These are phyloP conservation scores for Dryadomyces quercivorus DNA, from an alignment of 2,329 filamentous ascomycete species.

Conservation along the genomic window DNA sequence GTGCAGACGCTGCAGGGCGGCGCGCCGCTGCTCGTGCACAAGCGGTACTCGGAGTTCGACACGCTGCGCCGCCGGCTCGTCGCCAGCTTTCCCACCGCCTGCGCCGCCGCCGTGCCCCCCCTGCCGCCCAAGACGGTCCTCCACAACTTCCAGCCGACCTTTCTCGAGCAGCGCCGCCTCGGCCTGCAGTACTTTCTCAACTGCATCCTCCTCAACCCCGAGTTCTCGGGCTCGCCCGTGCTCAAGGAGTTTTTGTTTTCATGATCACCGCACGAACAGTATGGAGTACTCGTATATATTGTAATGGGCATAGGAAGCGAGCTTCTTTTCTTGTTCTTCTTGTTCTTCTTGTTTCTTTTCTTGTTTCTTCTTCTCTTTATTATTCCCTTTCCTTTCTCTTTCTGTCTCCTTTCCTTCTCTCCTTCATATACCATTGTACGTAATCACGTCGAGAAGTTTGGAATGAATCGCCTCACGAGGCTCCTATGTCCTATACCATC, in stretches of 20 bases:
- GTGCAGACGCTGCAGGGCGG: constrained; percentile 69
- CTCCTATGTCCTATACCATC: neutral
- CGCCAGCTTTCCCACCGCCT: constrained; percentile 71
- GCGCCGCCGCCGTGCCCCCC: constrained; percentile 64
- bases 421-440: neutral
- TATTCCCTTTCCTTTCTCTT: too few relatives aligned
- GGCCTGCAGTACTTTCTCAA: constrained; percentile 81
- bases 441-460: neutral
- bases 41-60: constrained; percentile 89
- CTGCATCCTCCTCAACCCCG: constrained; percentile 83
- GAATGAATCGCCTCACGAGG: too few relatives aligned
- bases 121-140: constrained; percentile 87
- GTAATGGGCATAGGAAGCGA: neutral
- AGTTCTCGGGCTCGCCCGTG: constrained; percentile 84
- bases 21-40: constrained; percentile 48
- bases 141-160: constrained; percentile 71
- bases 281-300: too few relatives aligned
- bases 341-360: neutral
- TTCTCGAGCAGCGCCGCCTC: constrained; percentile 71
- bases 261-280: neutral
- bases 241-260: constrained; percentile 81
- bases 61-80: constrained; percentile 63
- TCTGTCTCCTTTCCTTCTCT: too few relatives aligned
- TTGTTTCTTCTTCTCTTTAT: neutral
- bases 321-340: neutral